These are phyloP conservation scores for Prunus mira DNA, from an alignment of 306 rosid genomes.

Conservation along the genomic window DNA sequence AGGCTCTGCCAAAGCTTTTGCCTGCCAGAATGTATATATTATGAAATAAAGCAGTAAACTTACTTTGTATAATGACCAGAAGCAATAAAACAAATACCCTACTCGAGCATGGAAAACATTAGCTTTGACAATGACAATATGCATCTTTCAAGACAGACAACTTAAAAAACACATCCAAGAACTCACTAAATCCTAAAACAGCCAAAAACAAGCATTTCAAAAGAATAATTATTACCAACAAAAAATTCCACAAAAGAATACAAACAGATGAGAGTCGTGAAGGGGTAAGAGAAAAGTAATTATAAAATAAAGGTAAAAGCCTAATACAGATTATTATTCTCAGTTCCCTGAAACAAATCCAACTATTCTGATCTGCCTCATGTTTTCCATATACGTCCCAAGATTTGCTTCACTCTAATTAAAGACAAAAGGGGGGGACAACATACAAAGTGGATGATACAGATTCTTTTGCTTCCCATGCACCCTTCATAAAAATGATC, in stretches of 20 bases:
- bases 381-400: too few relatives aligned
- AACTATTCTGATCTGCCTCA: too few relatives aligned
- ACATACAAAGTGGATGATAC: not conserved
- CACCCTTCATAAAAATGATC: not conserved
- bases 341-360: not conserved
- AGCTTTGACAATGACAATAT: not conserved
- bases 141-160: not conserved
- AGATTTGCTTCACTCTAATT: too few relatives aligned
- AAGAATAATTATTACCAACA: not conserved
- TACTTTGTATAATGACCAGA: not conserved
- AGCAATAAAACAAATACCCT: not conserved
- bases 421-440: too few relatives aligned
- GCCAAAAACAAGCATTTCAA: not conserved
- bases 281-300: not conserved
- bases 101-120: not conserved
- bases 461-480: not conserved
- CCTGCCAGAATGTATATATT: conserved; percentile 46
- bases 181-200: not conserved
- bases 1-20: conserved; percentile 68
- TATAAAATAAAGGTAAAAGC: not conserved
- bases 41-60: not conserved
- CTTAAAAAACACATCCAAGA: not conserved
- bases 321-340: not conserved
- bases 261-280: not conserved
- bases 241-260: not conserved